Base-by-base conservation (phyloP, 2,329 filamentous ascomycete genomes). In the Lasiodiplodia sp. region DNA sequence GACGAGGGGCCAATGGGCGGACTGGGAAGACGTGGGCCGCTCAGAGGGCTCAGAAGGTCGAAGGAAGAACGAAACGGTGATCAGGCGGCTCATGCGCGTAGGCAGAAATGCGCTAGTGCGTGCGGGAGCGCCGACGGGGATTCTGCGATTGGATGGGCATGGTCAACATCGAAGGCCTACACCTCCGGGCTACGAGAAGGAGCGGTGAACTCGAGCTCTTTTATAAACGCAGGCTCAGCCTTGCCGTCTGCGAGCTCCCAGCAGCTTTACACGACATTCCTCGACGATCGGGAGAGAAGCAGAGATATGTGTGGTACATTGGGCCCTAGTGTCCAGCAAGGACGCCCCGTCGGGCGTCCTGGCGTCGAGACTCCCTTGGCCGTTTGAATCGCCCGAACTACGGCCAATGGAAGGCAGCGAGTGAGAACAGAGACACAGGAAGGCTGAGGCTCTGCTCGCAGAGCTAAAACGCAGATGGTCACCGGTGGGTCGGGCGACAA, bases 81-180 rank as follows among this genome's bases (percentile, higher is more conserved):
- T 60, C 56, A 25, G 28, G 56, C 37, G 58, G 58, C 25, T 31
- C 60, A 38, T 64, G 47, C 44, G 31, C 31, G 44, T 21, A 64
- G 60, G 60, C 60, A 64, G 60, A 64, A 52, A 52, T 34, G 60
- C 60, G 60, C 47, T 64, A 64, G 44, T 23, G 60, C n/a, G 58
- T 56, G 31, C 58, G n/a, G 44, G 44, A 31, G 7, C 38, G 37
- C 38, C 7, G 60, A 64, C 14, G 31, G 31, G 60, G n/a, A 6
- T 14, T 52, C 60, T 64, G 58, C 23, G 25, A 52, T 53, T 51
- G 44, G 60, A 8, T 18, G n/a, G 16, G 16, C 25, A 47, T 38
- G 10, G 47, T 64, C 60, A 38, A 64, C 21, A 38, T 18, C 25
- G 38, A 25, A 18, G 28, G 60, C 10, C 31, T 37, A 25, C 28